These are phyloP conservation scores for Blastobotrys buckinghamii DNA, from an alignment of 1,139 yeast species.

Conservation along the genomic window DNA sequence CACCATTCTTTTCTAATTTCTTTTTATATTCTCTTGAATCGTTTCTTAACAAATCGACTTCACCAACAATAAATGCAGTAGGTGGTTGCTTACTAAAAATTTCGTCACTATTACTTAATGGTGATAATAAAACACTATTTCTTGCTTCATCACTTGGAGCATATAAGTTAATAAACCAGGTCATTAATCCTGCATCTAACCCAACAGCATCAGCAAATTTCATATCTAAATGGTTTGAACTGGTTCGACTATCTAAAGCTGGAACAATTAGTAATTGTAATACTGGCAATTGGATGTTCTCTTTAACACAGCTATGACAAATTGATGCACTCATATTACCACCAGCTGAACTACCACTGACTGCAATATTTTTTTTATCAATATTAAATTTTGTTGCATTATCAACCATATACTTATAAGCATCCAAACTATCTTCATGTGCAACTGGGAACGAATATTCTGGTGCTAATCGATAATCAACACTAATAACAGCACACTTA, in stretches of 20 bases:
- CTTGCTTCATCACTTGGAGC: conserved; percentile 11
- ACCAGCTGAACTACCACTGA: conserved; percentile 44
- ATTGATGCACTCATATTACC: conserved; percentile 37
- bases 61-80: conserved; percentile 36
- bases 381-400: conserved; percentile 27
- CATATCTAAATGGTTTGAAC: neutral
- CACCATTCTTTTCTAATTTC: conserved; percentile 38
- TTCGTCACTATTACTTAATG: conserved; percentile 39
- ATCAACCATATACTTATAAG: conserved; percentile 21
- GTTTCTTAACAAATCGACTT: conserved; percentile 41
- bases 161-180: conserved; percentile 8
- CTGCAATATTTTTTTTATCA: conserved; percentile 33
- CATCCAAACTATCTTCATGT: conserved; percentile 43
- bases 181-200: neutral
- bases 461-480: conserved; percentile 45
- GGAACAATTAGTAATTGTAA: conserved; percentile 44
- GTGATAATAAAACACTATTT: conserved; percentile 42
- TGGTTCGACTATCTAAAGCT: conserved; percentile 3
- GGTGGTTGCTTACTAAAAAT: conserved; percentile 40
- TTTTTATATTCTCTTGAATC: conserved; percentile 42
- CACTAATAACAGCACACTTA: conserved; percentile 15
- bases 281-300: conserved; percentile 22
- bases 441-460: conserved; percentile 46
- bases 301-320: conserved; percentile 4
- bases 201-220: conserved; percentile 3